A percentile compares a stretch with the other conserved stretches of the same genome.
Evolutionary conservation across 2,329 filamentous ascomycete genomes (phyloP).

Genomic region (Ascochyta koolunga): DNA sequence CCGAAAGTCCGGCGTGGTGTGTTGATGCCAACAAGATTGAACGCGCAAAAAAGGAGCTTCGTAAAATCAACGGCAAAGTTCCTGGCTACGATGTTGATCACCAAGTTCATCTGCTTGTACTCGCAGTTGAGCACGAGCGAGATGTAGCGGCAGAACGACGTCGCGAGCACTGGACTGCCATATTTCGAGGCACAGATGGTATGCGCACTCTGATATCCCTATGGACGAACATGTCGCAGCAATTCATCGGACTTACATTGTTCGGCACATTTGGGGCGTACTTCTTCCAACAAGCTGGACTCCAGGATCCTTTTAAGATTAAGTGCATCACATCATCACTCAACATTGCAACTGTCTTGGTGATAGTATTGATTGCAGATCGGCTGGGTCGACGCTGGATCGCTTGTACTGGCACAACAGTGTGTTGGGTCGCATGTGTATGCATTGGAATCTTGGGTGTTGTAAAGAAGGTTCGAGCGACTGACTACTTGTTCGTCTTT

Average conservation of each 20-base stretch:
- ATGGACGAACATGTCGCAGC: conserved; percentile 52
- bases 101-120: neutral
- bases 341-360: neutral
- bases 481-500: neutral
- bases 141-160: conserved; percentile 37
- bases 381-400: neutral
- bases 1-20: conserved; percentile 50
- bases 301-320: conserved; percentile 15
- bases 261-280: conserved; percentile 52
- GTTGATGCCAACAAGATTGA: conserved; percentile 14
- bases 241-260: conserved; percentile 49
- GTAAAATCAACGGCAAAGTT: conserved; percentile 26
- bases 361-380: neutral
- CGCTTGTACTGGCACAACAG: neutral
- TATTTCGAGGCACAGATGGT: conserved; percentile 49
- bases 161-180: conserved; percentile 32
- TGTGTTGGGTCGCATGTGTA: neutral
- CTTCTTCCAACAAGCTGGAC: conserved; percentile 35
- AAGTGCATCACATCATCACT: neutral
- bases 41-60: conserved; percentile 40
- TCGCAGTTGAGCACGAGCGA: conserved; percentile 36
- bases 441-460: neutral
- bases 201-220: conserved; percentile 48
- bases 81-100: conserved; percentile 1
- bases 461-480: neutral